Conservation (phyloP, 345 rosid genomes). For the Populus euphratica region DNA sequence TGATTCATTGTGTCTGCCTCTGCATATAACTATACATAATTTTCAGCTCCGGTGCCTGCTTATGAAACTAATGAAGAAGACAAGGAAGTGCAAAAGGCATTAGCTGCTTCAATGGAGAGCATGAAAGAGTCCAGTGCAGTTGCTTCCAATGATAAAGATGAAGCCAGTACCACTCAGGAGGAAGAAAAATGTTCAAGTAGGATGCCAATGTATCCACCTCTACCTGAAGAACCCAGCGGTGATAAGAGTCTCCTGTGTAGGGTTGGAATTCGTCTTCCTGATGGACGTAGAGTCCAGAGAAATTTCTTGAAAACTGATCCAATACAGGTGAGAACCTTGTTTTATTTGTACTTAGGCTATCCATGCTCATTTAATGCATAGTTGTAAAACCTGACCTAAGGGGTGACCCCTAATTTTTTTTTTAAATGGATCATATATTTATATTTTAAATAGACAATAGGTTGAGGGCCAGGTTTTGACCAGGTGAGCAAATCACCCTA, state of each 20-base stretch:
- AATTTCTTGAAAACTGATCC: conserved; percentile 73
- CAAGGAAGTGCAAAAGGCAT: conserved; percentile 55
- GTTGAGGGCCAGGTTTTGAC: too few species aligned
- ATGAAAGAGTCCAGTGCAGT: conserved; percentile 31
- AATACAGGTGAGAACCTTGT: conserved; percentile 49
- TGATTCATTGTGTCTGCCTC: not conserved
- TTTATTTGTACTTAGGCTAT: not conserved
- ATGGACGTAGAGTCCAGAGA: conserved; percentile 84
- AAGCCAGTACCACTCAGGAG: conserved; percentile 25
- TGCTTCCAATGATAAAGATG: conserved; percentile 20
- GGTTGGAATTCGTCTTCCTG: conserved; percentile 93
- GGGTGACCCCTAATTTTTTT: too few species aligned
- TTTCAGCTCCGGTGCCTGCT: conserved; percentile 24
- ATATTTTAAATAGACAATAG: too few species aligned
- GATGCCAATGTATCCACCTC: conserved; percentile 57
- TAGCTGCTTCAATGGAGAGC: conserved; percentile 62
- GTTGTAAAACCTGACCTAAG: too few species aligned
- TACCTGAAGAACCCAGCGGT: conserved; percentile 90
- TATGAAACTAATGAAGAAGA: conserved; percentile 51
- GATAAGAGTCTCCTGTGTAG: conserved; percentile 74
- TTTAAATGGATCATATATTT: too few species aligned
- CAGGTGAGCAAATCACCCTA: too few species aligned
- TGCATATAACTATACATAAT: not conserved
- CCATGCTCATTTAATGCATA: not conserved
- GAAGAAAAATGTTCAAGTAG: conserved; percentile 38